Percentiles rank a stretch among this genome's conserved stretches.
Evolutionary conservation across 2,329 filamentous ascomycete species (phyloP).

Genomic region (Trichophyton equinum): DNA sequence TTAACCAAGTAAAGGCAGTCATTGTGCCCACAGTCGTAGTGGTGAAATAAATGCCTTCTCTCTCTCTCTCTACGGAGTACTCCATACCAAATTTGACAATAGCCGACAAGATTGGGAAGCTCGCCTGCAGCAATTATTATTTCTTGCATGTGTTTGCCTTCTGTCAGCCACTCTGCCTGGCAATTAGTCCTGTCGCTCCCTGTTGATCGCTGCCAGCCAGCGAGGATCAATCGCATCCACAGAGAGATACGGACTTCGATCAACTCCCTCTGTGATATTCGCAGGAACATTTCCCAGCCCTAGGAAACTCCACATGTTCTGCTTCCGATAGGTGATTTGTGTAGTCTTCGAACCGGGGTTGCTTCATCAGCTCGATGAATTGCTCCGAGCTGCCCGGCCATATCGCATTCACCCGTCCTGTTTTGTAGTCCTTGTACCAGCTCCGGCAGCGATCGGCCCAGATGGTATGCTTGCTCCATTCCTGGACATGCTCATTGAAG

Average conservation of each 20-base stretch:
- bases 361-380: conserved; percentile 33
- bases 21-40: too few relatives aligned
- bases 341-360: conserved; percentile 35
- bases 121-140: neutral
- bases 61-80: too few relatives aligned
- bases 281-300: conserved; percentile 23
- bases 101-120: neutral
- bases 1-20: too few relatives aligned
- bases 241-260: conserved; percentile 23
- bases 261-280: conserved; percentile 16
- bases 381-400: conserved; percentile 42
- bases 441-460: conserved; percentile 20
- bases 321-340: conserved; percentile 24
- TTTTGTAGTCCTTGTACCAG: conserved; percentile 25
- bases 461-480: conserved; percentile 22
- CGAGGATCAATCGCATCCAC: conserved; percentile 24
- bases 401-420: conserved; percentile 36
- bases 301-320: conserved; percentile 23
- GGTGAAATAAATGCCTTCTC: too few relatives aligned
- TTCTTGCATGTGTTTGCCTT: neutral
- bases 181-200: neutral
- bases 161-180: neutral
- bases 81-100: too few relatives aligned
- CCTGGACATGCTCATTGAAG: conserved; percentile 24
- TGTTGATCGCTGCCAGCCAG: conserved; percentile 20